A percentile compares a stretch with the other conserved stretches of the same genome.
These are phyloP conservation scores for Dendryphion nanum DNA, from an alignment of 2,329 filamentous ascomycete species.

Conservation along the genomic window DNA sequence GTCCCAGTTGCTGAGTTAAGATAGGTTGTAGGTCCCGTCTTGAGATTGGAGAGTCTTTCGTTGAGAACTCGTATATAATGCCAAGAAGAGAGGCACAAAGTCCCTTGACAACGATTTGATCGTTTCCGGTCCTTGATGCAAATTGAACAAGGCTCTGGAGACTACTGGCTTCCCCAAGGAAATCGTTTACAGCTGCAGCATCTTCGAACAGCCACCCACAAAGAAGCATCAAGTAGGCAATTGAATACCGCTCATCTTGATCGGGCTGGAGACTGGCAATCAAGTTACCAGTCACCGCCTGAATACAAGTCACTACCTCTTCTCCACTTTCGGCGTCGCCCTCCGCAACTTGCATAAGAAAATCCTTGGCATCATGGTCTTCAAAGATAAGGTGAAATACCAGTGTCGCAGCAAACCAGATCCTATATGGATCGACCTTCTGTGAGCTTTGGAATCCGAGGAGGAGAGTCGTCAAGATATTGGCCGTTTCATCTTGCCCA, in stretches of 20 bases:
- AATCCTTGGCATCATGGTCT: constrained; percentile 72
- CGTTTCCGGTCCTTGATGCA: constrained; percentile 52
- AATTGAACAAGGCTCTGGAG: constrained; percentile 81
- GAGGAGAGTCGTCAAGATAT: constrained; percentile 81
- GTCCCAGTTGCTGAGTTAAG: constrained; percentile 72
- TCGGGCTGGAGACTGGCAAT: constrained; percentile 72
- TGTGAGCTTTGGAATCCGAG: constrained; percentile 60
- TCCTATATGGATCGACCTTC: constrained; percentile 77
- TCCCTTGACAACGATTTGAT: constrained; percentile 71
- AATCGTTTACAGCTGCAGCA: constrained; percentile 85
- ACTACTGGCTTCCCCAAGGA: constrained; percentile 87
- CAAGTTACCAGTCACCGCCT: constrained; percentile 83
- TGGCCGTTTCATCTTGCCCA: constrained; percentile 78
- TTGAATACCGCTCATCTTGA: constrained; percentile 74
- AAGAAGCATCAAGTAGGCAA: constrained; percentile 87
- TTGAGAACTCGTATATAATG: constrained; percentile 93
- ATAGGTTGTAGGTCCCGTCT: constrained; percentile 77
- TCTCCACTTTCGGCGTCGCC: constrained; percentile 87
- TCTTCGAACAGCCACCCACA: constrained; percentile 91
- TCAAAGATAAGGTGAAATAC: constrained; percentile 84
- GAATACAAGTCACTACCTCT: constrained; percentile 92
- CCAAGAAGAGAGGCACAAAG: constrained; percentile 82
- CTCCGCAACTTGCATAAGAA: constrained; percentile 80
- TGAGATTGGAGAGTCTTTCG: constrained; percentile 90
- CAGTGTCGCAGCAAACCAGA: constrained; percentile 86